A percentile compares a stretch with the other conserved stretches of the same genome.
Evolutionary conservation across 148 eudicot species (phyloP).

Genomic region (Cornus controversa): DNA sequence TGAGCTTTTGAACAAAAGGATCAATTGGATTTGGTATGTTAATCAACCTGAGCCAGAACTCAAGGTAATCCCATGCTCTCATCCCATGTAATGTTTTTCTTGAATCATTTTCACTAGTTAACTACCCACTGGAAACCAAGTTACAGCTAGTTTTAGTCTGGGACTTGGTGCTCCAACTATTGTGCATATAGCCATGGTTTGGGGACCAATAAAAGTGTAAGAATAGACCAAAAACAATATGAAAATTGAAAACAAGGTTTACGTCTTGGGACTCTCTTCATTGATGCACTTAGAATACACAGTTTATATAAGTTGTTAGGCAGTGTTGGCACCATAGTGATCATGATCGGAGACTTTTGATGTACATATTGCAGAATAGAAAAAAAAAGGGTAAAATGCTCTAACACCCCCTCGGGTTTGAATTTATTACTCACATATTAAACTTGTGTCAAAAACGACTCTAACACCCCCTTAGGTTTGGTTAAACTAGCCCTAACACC

Average conservation of each 20-base stretch:
- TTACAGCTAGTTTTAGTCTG: neutral
- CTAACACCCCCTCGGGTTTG: too few species aligned
- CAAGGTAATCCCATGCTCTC: conserved; percentile 36
- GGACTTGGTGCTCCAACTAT: neutral
- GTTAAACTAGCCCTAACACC: too few species aligned
- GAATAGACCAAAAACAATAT: neutral
- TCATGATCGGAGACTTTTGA: neutral
- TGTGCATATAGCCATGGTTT: neutral
- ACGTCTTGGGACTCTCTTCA: neutral
- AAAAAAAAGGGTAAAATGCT: too few species aligned
- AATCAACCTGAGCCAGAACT: conserved; percentile 73
- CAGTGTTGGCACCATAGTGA: neutral
- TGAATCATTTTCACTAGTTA: neutral
- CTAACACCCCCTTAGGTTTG: too few species aligned
- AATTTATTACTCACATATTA: too few species aligned
- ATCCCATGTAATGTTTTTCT: neutral
- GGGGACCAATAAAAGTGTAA: neutral
- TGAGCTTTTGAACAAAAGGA: conserved; percentile 63
- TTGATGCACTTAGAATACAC: neutral
- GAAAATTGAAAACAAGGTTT: neutral
- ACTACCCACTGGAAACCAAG: neutral
- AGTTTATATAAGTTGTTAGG: neutral
- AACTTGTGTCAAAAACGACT: too few species aligned
- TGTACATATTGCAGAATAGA: neutral
- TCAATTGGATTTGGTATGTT: conserved; percentile 90